These are phyloP conservation scores for Pseudotsuga menziesii DNA, from an alignment of 75 land plant species.

Conservation along the genomic window DNA sequence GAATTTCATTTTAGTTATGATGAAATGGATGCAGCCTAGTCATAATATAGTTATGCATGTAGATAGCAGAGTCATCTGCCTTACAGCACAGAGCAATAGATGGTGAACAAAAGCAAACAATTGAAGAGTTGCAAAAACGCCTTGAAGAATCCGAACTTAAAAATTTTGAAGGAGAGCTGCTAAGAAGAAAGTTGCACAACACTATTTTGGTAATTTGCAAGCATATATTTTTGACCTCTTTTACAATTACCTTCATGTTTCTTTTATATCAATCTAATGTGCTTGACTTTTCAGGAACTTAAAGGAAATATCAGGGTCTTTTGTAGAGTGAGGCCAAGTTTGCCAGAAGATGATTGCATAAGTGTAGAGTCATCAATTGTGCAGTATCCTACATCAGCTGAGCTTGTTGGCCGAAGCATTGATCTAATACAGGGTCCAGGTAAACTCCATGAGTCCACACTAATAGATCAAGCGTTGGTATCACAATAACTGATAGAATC, in stretches of 20 bases:
- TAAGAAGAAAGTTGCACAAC: constrained; percentile 48
- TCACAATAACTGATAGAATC: background rate
- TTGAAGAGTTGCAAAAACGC: constrained; percentile 23
- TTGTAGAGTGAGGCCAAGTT: constrained; percentile 32
- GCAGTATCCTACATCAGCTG: constrained; percentile 18
- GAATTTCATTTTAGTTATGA: background rate
- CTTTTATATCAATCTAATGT: background rate
- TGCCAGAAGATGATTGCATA: constrained; percentile 23
- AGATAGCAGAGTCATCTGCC: constrained; percentile 20
- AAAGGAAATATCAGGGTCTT: constrained; percentile 34
- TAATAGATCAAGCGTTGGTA: background rate
- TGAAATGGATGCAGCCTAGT: background rate
- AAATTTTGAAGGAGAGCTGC: constrained; percentile 39
- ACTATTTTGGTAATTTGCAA: constrained; percentile 36
- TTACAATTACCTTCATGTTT: background rate
- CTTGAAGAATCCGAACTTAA: constrained; percentile 37
- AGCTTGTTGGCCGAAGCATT: constrained; percentile 20
- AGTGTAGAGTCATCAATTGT: constrained; percentile 14
- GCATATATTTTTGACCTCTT: background rate
- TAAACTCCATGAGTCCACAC: background rate
- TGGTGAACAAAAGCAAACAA: constrained; percentile 13
- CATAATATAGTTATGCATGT: background rate
- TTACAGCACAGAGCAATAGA: constrained; percentile 13
- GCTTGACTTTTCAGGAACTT: constrained; percentile 19
- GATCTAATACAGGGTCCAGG: constrained; percentile 33